Conservation (phyloP, 2,329 filamentous ascomycete species). For the Penicillium sp. region DNA sequence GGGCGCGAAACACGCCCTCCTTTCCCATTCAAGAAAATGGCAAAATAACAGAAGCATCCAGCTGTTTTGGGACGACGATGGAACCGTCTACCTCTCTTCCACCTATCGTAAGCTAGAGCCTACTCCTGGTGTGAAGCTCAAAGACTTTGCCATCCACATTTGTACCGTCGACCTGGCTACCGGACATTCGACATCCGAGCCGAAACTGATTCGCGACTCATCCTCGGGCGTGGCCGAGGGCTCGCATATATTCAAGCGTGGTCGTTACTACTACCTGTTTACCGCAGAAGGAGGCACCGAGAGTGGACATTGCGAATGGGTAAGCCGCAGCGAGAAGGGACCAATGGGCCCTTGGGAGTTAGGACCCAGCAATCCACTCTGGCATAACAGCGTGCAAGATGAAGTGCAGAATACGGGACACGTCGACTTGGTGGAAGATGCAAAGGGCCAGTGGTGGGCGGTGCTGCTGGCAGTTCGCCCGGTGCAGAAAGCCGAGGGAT, state of each 20-base stretch:
- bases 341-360: conserved; percentile 62
- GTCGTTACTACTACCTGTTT: conserved; percentile 54
- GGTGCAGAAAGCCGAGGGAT: conserved; percentile 25
- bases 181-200: conserved; percentile 32
- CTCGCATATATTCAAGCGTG: conserved; percentile 54
- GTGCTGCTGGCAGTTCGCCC: conserved; percentile 50
- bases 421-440: conserved; percentile 50
- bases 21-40: no score
- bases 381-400: conserved; percentile 51
- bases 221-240: conserved; percentile 49
- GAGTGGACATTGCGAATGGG: conserved; percentile 60
- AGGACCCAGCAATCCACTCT: conserved; percentile 57
- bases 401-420: conserved; percentile 54
- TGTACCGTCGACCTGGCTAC: conserved; percentile 34
- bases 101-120: conserved; percentile 39
- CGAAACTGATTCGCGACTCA: conserved; percentile 47
- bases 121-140: conserved; percentile 41
- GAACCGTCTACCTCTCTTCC: conserved; percentile 50
- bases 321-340: conserved; percentile 52
- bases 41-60: conserved; percentile 27
- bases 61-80: conserved; percentile 53
- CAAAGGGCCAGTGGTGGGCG: conserved; percentile 48
- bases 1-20: no score
- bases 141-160: conserved; percentile 51
- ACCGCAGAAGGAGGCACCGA: conserved; percentile 58